Conservation (phyloP, 2,329 filamentous ascomycete species). For the Colletotrichum gloeosporioides region DNA sequence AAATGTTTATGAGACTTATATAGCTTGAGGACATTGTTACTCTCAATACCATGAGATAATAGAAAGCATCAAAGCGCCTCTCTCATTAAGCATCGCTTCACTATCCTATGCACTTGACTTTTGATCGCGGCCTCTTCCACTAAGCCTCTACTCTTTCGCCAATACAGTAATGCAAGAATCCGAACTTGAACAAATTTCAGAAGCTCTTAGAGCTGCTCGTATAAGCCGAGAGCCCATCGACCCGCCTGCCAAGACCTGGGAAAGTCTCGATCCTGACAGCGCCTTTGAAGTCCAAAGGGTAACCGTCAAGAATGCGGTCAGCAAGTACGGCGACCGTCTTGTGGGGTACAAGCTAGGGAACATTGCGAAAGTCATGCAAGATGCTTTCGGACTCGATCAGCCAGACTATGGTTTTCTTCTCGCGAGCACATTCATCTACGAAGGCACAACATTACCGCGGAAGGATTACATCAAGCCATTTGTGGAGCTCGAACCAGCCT, state of each 20-base stretch:
- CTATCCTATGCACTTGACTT: neutral
- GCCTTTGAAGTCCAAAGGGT: slow-evolving; percentile 28
- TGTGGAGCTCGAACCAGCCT: slow-evolving; percentile 32
- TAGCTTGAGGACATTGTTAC: neutral
- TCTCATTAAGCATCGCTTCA: neutral
- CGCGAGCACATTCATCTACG: slow-evolving; percentile 28
- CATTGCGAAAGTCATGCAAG: slow-evolving; percentile 35
- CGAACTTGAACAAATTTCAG: neutral
- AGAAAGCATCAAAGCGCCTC: neutral
- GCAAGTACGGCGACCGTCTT: slow-evolving; percentile 25
- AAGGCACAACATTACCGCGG: slow-evolving; percentile 25
- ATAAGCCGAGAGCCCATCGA: slow-evolving; percentile 24
- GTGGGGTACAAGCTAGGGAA: slow-evolving; percentile 34
- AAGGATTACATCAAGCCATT: slow-evolving; percentile 29
- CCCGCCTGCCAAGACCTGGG: slow-evolving; percentile 25
- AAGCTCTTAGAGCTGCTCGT: slow-evolving; percentile 25
- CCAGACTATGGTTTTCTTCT: slow-evolving; percentile 32
- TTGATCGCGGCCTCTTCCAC: neutral
- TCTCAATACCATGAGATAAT: neutral
- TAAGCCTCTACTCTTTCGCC: neutral
- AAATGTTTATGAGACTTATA: neutral
- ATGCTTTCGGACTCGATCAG: slow-evolving; percentile 31
- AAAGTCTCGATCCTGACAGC: slow-evolving; percentile 23
- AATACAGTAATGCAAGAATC: neutral
- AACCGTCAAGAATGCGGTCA: slow-evolving; percentile 24